phyloP scores from a whole-genome alignment of 2,329 filamentous ascomycete genomes.

The Fusarium kyushuense region DNA sequence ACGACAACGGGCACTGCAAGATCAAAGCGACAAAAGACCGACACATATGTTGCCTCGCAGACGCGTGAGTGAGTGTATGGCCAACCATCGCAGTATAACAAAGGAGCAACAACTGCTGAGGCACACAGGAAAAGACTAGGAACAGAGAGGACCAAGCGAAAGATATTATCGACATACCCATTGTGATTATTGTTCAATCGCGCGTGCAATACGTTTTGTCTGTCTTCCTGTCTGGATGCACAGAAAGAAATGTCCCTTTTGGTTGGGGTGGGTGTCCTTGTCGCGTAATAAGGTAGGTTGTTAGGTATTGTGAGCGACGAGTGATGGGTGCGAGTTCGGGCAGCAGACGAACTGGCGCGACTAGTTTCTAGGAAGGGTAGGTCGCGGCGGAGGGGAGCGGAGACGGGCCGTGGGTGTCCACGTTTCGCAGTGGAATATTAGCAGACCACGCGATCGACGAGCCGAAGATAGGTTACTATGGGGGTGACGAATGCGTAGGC shows the following conservation, averaged over 20 bases:
- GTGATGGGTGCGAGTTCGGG: conserved; percentile 43
- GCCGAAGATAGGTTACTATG: conserved; percentile 41
- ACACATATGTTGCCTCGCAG: conserved; percentile 39
- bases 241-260: conserved; percentile 44
- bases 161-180: conserved; percentile 48
- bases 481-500: conserved; percentile 34
- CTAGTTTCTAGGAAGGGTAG: conserved; percentile 42
- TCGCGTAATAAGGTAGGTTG: conserved; percentile 41
- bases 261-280: conserved; percentile 45
- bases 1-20: conserved; percentile 25
- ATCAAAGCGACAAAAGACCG: conserved; percentile 26
- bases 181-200: conserved; percentile 43
- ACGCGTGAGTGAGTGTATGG: conserved; percentile 34
- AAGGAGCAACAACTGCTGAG: conserved; percentile 11
- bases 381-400: conserved; percentile 43
- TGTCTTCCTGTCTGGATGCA: conserved; percentile 25
- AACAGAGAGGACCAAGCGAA: conserved; percentile 36
- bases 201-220: conserved; percentile 33
- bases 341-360: conserved; percentile 35
- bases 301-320: conserved; percentile 39
- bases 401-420: conserved; percentile 47
- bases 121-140: conserved; percentile 2
- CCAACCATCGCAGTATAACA: conserved; percentile 14
- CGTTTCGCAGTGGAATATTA: conserved; percentile 42
- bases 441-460: conserved; percentile 25